Evolutionary conservation across 495 filamentous ascomycete genomes (phyloP), one percentile per base, ranked within the genome.

Genomic region (Hyaloscypha hepaticicola): DNA sequence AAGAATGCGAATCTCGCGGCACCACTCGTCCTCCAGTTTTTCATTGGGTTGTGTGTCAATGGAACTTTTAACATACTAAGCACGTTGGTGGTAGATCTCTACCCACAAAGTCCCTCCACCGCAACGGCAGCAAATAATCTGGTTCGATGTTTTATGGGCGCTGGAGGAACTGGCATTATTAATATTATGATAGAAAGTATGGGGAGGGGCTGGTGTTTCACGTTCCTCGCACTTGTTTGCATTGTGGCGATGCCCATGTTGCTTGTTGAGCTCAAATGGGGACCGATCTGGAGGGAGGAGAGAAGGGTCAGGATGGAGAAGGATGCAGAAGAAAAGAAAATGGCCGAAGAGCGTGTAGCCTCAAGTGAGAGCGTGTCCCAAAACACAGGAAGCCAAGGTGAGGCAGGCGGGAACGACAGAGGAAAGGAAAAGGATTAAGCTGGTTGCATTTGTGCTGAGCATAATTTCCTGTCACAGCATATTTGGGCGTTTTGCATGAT

Each of bases 161-260:
- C 87, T 2, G 87, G 77, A 6, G 85, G 85, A 3, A 88, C 88
- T 16, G 88, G 82, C 0, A 76, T 84, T 16, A 82, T 90, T 60
- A 81, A 84, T 60, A 83, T 83, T 5, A 87, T 90, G 78, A 76
- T 89, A 34, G 71, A 77, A 5, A 75, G 75, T 4, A 88, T 89
- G 80, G 86, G 84, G 4, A 74, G 81, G n/a, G 86, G 88, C 0
- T 90, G 88, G 83, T 86, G 85, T 33, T 90, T 87, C 72, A 88
- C 88, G 0, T 85, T 91, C 61, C 76, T 88, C 60, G 31, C 58
- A 6, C 80, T 38, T 64, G 78, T 83, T 6, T 72, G 70, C 41
- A 64, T 67, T 12, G 68, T 48, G 11, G 45, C 63, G 14, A 64
- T 56, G 51, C 70, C 70, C 0, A 48, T 70, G 60, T 66, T 72